Evolutionary conservation across 2,329 filamentous ascomycete genomes (phyloP).

Genomic region (Sordariomycetes sp.): DNA sequence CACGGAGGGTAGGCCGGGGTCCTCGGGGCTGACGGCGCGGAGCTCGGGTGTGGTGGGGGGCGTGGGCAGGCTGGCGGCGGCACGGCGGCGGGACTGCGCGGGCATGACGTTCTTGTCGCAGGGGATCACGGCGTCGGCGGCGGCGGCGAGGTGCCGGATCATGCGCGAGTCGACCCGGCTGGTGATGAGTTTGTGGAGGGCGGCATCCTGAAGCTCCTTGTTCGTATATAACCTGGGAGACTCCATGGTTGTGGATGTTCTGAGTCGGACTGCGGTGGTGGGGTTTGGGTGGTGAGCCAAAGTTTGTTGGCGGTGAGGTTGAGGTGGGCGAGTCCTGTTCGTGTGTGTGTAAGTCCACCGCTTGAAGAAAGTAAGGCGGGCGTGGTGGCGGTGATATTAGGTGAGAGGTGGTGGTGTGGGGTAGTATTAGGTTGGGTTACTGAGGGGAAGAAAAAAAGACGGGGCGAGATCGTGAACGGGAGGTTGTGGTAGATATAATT

Average conservation of each 20-base stretch:
- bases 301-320: not conserved
- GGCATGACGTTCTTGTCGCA: constrained; percentile 57
- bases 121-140: constrained; percentile 67
- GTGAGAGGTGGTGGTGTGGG: not conserved
- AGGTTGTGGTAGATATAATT: constrained; percentile 1
- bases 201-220: constrained; percentile 57
- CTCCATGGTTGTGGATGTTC: constrained; percentile 4
- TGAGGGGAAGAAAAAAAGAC: not conserved
- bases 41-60: constrained; percentile 40
- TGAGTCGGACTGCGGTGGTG: not conserved
- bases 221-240: constrained; percentile 20
- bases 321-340: not conserved
- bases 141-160: constrained; percentile 66
- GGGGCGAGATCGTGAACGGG: not conserved
- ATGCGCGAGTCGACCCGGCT: constrained; percentile 64
- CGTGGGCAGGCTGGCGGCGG: constrained; percentile 30
- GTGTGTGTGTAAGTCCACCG: not conserved
- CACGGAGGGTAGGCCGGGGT: constrained; percentile 60
- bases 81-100: constrained; percentile 21
- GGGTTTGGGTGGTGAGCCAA: not conserved
- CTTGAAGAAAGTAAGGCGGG: not conserved
- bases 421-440: not conserved
- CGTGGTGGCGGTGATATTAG: not conserved
- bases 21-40: constrained; percentile 32
- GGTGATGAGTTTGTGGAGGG: constrained; percentile 73